Base-by-base conservation (phyloP, 2,329 filamentous ascomycete species). In the Tolypocladium inflatum region DNA sequence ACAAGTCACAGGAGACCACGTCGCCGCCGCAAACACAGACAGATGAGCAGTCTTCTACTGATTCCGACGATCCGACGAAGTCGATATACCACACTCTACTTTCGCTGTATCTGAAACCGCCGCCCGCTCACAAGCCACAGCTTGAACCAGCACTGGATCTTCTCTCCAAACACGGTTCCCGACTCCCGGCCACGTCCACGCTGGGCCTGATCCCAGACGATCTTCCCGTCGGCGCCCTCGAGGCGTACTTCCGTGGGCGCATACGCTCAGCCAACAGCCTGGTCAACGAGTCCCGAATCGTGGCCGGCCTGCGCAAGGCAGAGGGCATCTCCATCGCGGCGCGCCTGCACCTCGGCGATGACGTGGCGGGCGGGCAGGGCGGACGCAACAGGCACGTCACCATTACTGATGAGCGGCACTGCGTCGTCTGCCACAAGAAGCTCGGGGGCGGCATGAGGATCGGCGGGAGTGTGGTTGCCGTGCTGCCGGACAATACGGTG, bases 61-160 rank as follows among this genome's bases (percentile, higher is more conserved):
- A 69, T 19, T 68, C 77, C 3, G 74, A 79, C 9, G 82, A 86
- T 57, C 73, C 80, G 26, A 76, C 82, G 42, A 84, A 86, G 10
- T 93, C 91, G 15, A 96, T 97, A 67, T 97, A 97, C 72, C 89
- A 96, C 67, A 93, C 87, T 8, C 83, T 99, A 3, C 82, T 99
- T 11, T 90, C 90, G 2, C 82, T 99, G 2, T 99, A 97, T 70
- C 82, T 99, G 3, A 85, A 86, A 2, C 94, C 94, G 0, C 87
- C 89, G 2, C 77, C 86, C 11, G 86, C 88, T 0, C 81, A 95
- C 66, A 74, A 84, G 59, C 83, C 86, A 10, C 88, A 89, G 63
- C 88, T 91, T 69, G 81, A 80, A 1, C 91, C 93, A 1, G 94
- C 94, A 0, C 80, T 99, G 7, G 84, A 88, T 38, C 83, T 99